Evolutionary conservation across 83 land plant species (phyloP), one percentile per base, ranked within the genome.

Genomic region (Diphasiastrum complanatum): DNA sequence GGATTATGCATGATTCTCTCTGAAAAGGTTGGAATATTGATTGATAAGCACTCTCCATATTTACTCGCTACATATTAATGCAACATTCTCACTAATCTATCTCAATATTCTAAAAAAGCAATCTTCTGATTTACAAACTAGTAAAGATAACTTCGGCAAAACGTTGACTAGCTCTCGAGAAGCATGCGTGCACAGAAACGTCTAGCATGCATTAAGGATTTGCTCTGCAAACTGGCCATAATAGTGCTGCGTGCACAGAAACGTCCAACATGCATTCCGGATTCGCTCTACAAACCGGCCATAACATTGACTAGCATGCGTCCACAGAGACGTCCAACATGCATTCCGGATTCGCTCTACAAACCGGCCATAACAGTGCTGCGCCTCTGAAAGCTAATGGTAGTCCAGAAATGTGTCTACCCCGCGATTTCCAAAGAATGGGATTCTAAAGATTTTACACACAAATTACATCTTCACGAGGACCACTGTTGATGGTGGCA

Each of bases 261-360:
- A 57, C 5, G 58, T 71, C 76, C 76, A 73, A 49, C 66, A 73
- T 11, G 76, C 73, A 61, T 58, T 35, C 23, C 73, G 53, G 8
- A 67, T 47, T 2, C 37, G 24, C 25, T 73, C 60, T 25, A 61
- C 76, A 60, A 59, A 53, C 38, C 57, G 64, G 28, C 73, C 76
- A 32, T 67, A 73, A 27, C 72, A 73, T 23, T 73, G 56, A 33
- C 73, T 36, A 24, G 73, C 72, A 67, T 73, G 76, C 11, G 65
- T 48, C 34, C 76, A 73, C 10, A 73, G 66, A 40, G 60, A 57
- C 5, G 58, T 71, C 76, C 76, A 73, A 49, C 66, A 73, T 11
- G 76, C 73, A 61, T 58, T 35, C 23, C 73, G 53, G 8, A 67
- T 47, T 2, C 37, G 24, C 25, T 73, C 60, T 25, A 61, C 76